Conservation (phyloP, 306 rosid genomes). For the Sechiopsis laciniata region DNA sequence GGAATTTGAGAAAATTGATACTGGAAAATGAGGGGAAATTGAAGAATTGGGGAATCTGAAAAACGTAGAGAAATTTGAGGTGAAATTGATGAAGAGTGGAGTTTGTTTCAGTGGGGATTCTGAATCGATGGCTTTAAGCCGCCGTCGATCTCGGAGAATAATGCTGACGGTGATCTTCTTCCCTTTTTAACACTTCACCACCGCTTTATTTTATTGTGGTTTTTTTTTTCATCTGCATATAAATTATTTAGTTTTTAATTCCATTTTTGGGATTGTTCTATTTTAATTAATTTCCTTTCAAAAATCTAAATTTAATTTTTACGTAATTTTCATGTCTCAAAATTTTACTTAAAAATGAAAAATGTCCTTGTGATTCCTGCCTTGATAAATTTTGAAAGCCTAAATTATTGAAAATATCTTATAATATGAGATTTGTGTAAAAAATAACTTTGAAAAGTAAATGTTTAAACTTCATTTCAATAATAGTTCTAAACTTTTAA, state of each 20-base stretch:
- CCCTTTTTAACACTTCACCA: neutral
- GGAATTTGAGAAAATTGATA: neutral
- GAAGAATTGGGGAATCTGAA: neutral
- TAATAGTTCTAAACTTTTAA: too few relatives aligned
- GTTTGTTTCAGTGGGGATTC: slow-evolving; percentile 2
- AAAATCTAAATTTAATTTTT: too few relatives aligned
- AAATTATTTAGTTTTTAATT: neutral
- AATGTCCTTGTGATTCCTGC: too few relatives aligned
- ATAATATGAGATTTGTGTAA: too few relatives aligned
- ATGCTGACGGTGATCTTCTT: neutral
- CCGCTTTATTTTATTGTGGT: neutral
- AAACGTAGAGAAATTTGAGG: neutral
- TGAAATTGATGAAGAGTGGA: neutral
- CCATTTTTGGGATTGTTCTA: too few relatives aligned
- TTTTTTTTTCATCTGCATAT: neutral
- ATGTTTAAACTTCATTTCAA: too few relatives aligned
- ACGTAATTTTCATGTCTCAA: too few relatives aligned
- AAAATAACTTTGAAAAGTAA: too few relatives aligned
- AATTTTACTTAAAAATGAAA: too few relatives aligned
- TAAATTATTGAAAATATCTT: too few relatives aligned
- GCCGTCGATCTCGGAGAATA: slow-evolving; percentile 7
- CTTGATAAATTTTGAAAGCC: too few relatives aligned
- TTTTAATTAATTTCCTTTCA: too few relatives aligned
- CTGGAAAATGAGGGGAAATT: neutral
- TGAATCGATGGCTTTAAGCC: neutral